These are phyloP conservation scores for Tuctoria greenei DNA, from an alignment of 176 grass and related monocot genomes.

Conservation along the genomic window DNA sequence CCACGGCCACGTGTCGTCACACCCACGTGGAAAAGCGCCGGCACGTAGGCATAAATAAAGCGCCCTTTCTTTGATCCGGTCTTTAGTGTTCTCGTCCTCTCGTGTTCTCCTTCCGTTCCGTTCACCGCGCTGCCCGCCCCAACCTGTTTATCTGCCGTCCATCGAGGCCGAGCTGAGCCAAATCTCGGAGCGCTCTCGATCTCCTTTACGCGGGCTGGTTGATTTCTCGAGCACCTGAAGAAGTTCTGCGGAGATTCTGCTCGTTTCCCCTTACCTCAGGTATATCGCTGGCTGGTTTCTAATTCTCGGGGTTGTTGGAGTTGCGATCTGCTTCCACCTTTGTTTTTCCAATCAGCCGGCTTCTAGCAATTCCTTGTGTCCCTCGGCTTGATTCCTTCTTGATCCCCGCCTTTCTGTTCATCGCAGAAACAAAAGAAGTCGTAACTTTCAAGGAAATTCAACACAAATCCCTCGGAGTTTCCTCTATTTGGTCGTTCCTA, in stretches of 20 bases:
- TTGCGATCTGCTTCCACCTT: not conserved
- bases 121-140: not conserved
- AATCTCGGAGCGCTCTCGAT: slow-evolving; percentile 6
- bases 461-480: not conserved
- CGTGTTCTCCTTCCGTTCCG: not conserved
- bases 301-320: not conserved
- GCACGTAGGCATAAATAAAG: slow-evolving; percentile 42
- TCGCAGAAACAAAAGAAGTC: not conserved
- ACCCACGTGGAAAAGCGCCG: slow-evolving; percentile 46
- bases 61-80: not conserved
- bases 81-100: not conserved
- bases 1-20: slow-evolving; percentile 7
- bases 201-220: not conserved
- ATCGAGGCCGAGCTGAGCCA: slow-evolving; percentile 12
- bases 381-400: slow-evolving; percentile 3
- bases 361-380: not conserved
- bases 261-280: not conserved
- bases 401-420: not conserved
- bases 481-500: not conserved
- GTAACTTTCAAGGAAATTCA: no score
- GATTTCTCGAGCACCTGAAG: not conserved
- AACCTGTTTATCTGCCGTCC: not conserved
- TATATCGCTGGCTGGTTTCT: not conserved
- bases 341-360: not conserved
- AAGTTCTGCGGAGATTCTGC: not conserved